Evolutionary conservation across 2,329 filamentous ascomycete genomes (phyloP).

Genomic region (Aspergillus pseudoviridinutans): DNA sequence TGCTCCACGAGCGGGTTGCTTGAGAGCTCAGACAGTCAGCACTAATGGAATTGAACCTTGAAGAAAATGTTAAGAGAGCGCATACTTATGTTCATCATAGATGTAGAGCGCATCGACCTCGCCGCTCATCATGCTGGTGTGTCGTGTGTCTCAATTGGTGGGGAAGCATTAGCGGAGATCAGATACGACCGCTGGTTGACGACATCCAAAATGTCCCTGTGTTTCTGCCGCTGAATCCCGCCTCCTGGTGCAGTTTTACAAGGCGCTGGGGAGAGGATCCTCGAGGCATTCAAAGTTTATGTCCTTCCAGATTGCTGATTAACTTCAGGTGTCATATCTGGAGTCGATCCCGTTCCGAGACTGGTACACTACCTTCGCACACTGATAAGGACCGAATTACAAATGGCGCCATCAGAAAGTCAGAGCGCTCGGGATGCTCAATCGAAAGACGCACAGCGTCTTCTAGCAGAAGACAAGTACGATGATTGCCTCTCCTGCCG

Average conservation of each 20-base stretch:
- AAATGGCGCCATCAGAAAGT: constrained; percentile 46
- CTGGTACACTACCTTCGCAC: neutral
- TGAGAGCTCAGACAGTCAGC: constrained; percentile 15
- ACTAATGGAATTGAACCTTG: constrained; percentile 2
- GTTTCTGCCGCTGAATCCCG: constrained; percentile 33
- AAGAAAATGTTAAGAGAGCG: neutral
- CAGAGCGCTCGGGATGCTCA: constrained; percentile 48
- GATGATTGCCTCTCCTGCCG: constrained; percentile 69
- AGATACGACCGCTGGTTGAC: neutral
- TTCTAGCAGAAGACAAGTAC: constrained; percentile 40
- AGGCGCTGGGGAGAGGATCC: neutral
- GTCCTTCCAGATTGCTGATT: neutral
- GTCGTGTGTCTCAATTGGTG: constrained; percentile 16
- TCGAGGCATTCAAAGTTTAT: neutral
- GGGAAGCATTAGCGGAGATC: constrained; percentile 13
- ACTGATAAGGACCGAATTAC: neutral
- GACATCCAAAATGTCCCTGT: neutral
- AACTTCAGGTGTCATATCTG: neutral
- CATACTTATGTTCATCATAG: constrained; percentile 90
- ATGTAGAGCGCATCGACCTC: constrained; percentile 95
- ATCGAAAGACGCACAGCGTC: constrained; percentile 59
- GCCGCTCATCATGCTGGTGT: constrained; percentile 64
- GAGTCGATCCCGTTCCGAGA: neutral
- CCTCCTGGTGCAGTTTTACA: constrained; percentile 14
- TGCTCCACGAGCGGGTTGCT: constrained; percentile 86